phyloP scores from a whole-genome alignment of 345 rosid genomes.

The Eucalyptus curtisii region DNA sequence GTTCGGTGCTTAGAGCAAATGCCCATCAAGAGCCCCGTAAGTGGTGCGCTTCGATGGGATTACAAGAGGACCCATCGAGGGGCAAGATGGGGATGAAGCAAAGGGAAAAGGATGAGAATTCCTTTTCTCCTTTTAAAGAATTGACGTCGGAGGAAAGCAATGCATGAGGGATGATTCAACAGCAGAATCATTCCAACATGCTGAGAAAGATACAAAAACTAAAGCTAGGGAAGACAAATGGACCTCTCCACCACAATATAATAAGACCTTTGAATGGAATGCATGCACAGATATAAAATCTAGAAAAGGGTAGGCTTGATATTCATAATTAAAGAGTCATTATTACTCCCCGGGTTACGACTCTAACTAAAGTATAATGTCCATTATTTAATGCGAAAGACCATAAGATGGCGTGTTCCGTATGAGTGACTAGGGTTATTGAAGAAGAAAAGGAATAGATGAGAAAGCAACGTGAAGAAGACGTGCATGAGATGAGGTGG shows the following conservation, averaged over 20 bases:
- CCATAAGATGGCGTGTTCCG: not conserved
- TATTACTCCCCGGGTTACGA: not conserved
- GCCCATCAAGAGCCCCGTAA: constrained; percentile 3
- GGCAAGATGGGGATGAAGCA: not conserved
- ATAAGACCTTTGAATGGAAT: not conserved
- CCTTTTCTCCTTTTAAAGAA: not conserved
- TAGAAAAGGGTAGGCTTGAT: not conserved
- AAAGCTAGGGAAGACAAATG: constrained; percentile 20
- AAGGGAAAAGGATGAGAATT: not conserved
- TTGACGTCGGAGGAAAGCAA: constrained; percentile 83
- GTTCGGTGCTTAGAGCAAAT: not conserved
- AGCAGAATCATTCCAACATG: constrained; percentile 51
- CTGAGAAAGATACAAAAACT: constrained; percentile 11
- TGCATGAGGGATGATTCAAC: constrained; percentile 79
- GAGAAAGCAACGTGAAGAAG: constrained; percentile 33
- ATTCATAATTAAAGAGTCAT: not conserved
- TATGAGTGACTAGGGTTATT: not conserved
- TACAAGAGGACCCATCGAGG: constrained; percentile 6
- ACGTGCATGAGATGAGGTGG: constrained; percentile 49
- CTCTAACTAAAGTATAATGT: not conserved
- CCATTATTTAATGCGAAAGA: constrained; percentile 7
- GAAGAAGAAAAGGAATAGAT: not conserved
- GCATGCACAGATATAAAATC: not conserved
- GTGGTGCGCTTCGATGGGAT: constrained; percentile 44
- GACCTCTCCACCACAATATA: not conserved